Evolutionary conservation across 2,329 filamentous ascomycete genomes (phyloP), one percentile per base, ranked within the genome.

Genomic region (Geosmithia putterillii): DNA sequence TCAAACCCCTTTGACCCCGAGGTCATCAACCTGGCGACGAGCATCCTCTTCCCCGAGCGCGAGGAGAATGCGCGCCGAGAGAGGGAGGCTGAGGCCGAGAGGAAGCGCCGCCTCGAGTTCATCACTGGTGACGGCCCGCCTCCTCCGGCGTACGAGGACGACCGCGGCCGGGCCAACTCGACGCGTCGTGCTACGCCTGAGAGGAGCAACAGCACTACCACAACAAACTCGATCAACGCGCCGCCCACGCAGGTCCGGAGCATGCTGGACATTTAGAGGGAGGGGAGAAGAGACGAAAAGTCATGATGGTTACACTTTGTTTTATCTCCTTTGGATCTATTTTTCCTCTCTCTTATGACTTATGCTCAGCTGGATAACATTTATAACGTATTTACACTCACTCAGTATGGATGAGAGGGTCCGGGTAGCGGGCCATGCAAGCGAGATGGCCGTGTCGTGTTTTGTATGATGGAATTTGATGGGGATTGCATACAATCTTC

Each of bases 161-260:
- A 55, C 7, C 44, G 55, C 44, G 47, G 56, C 53, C 17, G 41
- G 18, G 20, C 7, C 4, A 23, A 40, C 7, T 46, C 57, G 48
- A 41, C 48, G 43, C 47, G 45, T 17, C 10, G 28, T 12, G 48
- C 42, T 20, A 57, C 57, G 3, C 59, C 55, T 10, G 61, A 59
- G 23, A 62, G 71, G 39, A 70, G 66, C 42, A 57, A 62, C 37
- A 74, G 71, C 48, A 60, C 62, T 1, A 63, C 57, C 39, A 73
- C 72, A 32, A 60, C 58, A n/a, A 56, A 63, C 39, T 75, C 71
- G 5, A 57, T 69, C 12, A 61, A 55, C 7, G 62, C 56, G n/a
- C 66, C 65, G 43, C 71, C 73, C n/a, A 71, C 75, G 52, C 67
- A 74, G 51, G 58, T 77, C 6, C 64, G 61, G 51, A 78, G 74